phyloP scores from a whole-genome alignment of 257 asterid genomes.

The Fraxinus quadrangulata region DNA sequence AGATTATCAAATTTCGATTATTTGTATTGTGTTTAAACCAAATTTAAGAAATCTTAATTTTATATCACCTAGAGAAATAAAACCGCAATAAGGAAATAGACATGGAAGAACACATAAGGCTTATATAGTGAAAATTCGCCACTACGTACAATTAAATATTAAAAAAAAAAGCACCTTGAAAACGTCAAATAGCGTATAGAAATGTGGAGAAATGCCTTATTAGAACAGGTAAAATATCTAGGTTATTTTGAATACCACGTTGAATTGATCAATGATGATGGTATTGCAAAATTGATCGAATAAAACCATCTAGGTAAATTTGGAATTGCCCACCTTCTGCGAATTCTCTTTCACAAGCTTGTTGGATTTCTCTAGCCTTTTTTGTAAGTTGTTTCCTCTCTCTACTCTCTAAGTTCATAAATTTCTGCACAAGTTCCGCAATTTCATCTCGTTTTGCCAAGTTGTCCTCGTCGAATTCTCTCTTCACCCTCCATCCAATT shows the following conservation, averaged over 20 bases:
- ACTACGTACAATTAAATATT: too few species aligned
- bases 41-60: too few species aligned
- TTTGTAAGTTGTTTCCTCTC: constrained; percentile 41
- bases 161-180: too few species aligned
- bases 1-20: too few species aligned
- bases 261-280: neutral
- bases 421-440: constrained; percentile 30
- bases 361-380: constrained; percentile 42
- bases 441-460: constrained; percentile 41
- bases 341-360: constrained; percentile 36
- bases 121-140: too few species aligned
- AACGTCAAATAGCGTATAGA: too few species aligned
- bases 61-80: too few species aligned
- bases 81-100: too few species aligned
- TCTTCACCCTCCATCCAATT: constrained; percentile 56
- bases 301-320: constrained; percentile 38
- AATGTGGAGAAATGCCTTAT: too few species aligned
- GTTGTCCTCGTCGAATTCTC: constrained; percentile 28
- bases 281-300: constrained; percentile 11
- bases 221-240: neutral
- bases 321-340: constrained; percentile 37
- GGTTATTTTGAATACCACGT: neutral
- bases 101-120: too few species aligned
- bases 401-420: constrained; percentile 47
- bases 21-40: too few species aligned